Percentiles rank a stretch among this genome's conserved stretches.
phyloP scores from a whole-genome alignment of 305 asterid genomes.

The Plantago coronopus region DNA sequence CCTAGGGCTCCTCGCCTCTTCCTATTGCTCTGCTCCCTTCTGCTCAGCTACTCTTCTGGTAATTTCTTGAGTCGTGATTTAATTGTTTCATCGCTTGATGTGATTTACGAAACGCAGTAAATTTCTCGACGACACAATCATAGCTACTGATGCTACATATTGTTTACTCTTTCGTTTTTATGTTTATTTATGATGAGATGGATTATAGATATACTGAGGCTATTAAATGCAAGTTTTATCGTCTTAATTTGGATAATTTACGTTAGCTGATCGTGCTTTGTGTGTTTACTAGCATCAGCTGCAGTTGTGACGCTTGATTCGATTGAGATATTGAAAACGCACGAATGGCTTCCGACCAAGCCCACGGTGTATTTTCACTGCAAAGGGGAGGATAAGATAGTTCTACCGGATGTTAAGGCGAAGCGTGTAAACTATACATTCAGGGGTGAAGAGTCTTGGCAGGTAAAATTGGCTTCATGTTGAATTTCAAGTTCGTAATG shows the following conservation, averaged over 20 bases:
- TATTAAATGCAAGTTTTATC: too few species aligned
- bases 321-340: conserved; percentile 59
- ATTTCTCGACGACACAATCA: too few species aligned
- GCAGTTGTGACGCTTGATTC: conserved; percentile 76
- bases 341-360: conserved; percentile 55
- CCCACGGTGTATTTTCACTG: conserved; percentile 64
- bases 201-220: too few species aligned
- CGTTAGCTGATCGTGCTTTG: background rate
- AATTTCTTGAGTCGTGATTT: background rate
- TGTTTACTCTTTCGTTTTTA: too few species aligned
- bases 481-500: background rate
- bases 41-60: conserved; percentile 56
- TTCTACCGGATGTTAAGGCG: conserved; percentile 70
- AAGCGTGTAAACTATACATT: conserved; percentile 52
- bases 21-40: conserved; percentile 36
- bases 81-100: too few species aligned
- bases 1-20: conserved; percentile 30
- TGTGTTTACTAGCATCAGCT: conserved; percentile 41
- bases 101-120: too few species aligned
- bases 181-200: too few species aligned
- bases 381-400: conserved; percentile 55
- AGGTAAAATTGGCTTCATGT: conserved; percentile 37
- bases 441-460: conserved; percentile 96
- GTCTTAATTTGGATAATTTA: too few species aligned
- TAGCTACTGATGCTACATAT: too few species aligned